Evolutionary conservation across 768 basidiomycete species (phyloP).

Genomic region (Hirschioporus abietinus): DNA sequence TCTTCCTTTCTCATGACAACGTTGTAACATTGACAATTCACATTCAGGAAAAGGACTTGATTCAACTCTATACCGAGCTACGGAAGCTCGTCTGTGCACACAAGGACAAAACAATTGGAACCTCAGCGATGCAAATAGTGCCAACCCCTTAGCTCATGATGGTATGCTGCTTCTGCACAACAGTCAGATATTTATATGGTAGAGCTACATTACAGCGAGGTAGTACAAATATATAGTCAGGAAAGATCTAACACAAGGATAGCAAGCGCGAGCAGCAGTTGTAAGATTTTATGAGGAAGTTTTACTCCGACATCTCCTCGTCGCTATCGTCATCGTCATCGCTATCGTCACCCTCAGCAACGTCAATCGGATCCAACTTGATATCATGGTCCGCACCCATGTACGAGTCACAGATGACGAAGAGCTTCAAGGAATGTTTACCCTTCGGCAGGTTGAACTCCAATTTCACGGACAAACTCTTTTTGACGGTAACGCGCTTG

Average conservation of each 20-base stretch:
- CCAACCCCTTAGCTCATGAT: not conserved
- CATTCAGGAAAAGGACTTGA: not conserved
- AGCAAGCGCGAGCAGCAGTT: not conserved
- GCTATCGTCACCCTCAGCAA: slow-evolving; percentile 87
- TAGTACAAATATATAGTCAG: not conserved
- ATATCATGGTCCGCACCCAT: slow-evolving; percentile 92
- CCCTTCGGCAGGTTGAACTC: slow-evolving; percentile 89
- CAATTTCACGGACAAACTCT: slow-evolving; percentile 74
- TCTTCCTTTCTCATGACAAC: not conserved
- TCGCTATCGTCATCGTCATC: slow-evolving; percentile 72
- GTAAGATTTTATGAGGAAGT: not conserved
- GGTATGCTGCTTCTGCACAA: not conserved
- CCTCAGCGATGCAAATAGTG: not conserved
- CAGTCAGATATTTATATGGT: not conserved
- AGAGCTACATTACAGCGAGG: not conserved
- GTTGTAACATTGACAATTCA: not conserved
- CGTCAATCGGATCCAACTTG: slow-evolving; percentile 72
- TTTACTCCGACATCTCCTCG: slow-evolving; percentile 55
- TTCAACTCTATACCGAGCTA: not conserved
- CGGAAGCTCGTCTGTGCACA: not conserved
- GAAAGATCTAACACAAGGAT: not conserved
- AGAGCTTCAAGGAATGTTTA: slow-evolving; percentile 73
- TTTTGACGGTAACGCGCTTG: slow-evolving; percentile 80
- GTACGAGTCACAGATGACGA: slow-evolving; percentile 91
- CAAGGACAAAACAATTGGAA: not conserved